These are phyloP conservation scores for Bacterosira constricta DNA, from an alignment of 108 stramenopile genomes.

Conservation along the genomic window DNA sequence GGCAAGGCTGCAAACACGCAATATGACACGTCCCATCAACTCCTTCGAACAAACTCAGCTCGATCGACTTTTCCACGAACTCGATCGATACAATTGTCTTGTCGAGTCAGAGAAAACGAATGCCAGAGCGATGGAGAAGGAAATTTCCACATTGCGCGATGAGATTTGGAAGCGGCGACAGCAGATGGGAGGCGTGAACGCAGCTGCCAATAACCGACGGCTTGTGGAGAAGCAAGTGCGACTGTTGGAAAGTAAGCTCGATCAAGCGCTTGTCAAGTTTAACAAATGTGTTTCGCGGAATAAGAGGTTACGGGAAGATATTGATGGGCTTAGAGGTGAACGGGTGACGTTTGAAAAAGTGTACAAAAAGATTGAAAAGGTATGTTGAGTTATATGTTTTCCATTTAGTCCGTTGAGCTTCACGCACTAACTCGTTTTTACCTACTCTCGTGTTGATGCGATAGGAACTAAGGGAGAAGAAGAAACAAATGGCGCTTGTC, in stretches of 20 bases:
- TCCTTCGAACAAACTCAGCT: slow-evolving; percentile 57
- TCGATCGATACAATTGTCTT: slow-evolving; percentile 52
- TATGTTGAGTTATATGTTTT: slow-evolving; percentile 1
- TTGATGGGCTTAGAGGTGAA: slow-evolving; percentile 84
- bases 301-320: slow-evolving; percentile 76
- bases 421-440: neutral
- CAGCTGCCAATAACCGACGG: slow-evolving; percentile 57
- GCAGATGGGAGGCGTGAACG: slow-evolving; percentile 87
- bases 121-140: slow-evolving; percentile 60
- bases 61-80: slow-evolving; percentile 58
- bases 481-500: slow-evolving; percentile 82
- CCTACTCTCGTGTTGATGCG: neutral
- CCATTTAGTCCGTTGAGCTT: neutral
- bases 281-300: slow-evolving; percentile 82
- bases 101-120: slow-evolving; percentile 60
- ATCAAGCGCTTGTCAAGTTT: slow-evolving; percentile 87
- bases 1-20: slow-evolving; percentile 67
- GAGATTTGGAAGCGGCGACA: slow-evolving; percentile 76
- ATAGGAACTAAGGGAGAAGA: slow-evolving; percentile 76
- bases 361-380: slow-evolving; percentile 79
- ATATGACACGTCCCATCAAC: slow-evolving; percentile 53
- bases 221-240: slow-evolving; percentile 81
- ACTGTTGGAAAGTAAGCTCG: slow-evolving; percentile 85
- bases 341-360: slow-evolving; percentile 86
- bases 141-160: slow-evolving; percentile 53